A percentile compares a stretch with the other conserved stretches of the same genome.
Evolutionary conservation across 257 asterid genomes (phyloP).

Genomic region (Schizonepeta tenuifolia): DNA sequence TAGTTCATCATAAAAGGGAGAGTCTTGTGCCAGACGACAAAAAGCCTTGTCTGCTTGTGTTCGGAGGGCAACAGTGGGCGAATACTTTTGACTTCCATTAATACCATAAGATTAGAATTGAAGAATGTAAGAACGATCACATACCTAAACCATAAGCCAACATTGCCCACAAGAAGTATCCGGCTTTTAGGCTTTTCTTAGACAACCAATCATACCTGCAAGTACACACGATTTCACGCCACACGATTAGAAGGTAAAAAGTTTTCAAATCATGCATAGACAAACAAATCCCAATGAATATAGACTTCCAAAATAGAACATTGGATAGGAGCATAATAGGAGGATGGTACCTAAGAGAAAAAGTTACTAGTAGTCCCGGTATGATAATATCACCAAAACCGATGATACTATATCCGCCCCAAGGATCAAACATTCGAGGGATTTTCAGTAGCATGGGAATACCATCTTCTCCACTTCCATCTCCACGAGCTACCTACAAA

Average conservation of each 20-base stretch:
- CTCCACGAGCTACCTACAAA: conserved; percentile 83
- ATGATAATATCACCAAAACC: conserved; percentile 85
- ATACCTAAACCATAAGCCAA: conserved; percentile 82
- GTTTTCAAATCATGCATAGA: background rate
- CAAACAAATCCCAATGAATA: background rate
- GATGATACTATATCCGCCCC: conserved; percentile 84
- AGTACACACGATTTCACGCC: conserved; percentile 15
- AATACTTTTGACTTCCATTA: too few relatives aligned
- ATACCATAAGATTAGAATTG: background rate
- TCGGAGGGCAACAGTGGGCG: too few relatives aligned
- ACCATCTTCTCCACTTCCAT: conserved; percentile 88
- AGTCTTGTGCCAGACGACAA: too few relatives aligned
- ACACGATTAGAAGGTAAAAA: background rate
- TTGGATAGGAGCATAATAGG: background rate
- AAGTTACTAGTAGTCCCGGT: conserved; percentile 75
- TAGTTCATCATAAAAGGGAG: background rate
- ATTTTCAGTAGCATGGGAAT: conserved; percentile 83
- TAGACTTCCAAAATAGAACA: background rate
- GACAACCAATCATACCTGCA: conserved; percentile 84
- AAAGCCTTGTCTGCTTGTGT: too few relatives aligned
- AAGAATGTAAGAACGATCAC: background rate
- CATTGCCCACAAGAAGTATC: conserved; percentile 88
- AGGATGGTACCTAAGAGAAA: conserved; percentile 46
- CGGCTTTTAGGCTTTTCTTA: conserved; percentile 61
- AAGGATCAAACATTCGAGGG: conserved; percentile 83